Evolutionary conservation across 176 grass and related monocot genomes (phyloP), one percentile per base, ranked within the genome.

Genomic region (Rhipidocladum racemiflorum): DNA sequence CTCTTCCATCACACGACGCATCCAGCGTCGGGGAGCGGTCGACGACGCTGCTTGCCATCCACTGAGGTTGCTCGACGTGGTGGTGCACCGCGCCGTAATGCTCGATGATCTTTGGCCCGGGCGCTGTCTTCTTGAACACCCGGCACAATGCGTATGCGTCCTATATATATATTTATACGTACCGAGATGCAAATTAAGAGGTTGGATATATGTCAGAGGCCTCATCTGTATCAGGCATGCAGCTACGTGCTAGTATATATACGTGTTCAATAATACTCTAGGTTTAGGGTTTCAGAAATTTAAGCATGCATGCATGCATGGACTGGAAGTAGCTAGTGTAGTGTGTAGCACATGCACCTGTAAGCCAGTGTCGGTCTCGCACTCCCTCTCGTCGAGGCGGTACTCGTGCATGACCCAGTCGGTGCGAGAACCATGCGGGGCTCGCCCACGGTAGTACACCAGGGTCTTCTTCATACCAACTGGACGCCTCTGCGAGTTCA

Each of bases 331-430:
- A 65, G 35, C 3, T 34, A 34, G 2, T 76, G 15, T 78, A 12
- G 48, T n/a, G n/a, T n/a, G n/a, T n/a, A n/a, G n/a, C n/a, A n/a
- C n/a, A n/a, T n/a, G n/a, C 28, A 99, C 97, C 97, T 96, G 97
- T 77, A 99, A 88, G 50, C 97, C 97, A 1, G 75, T 83, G 57
- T 90, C 84, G 42, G 51, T 87, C 30, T 99, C 97, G 24, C 97
- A 99, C 90, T 99, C 97, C 55, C 79, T 91, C 40, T 99, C 97
- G 1, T 99, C 97, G 1, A 99, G 93, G 50, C 97, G 97, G 63
- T 99, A 99, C 75, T 99, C 97, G 9, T 99, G 97, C 97, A 99
- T 99, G 65, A 99, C 87, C 97, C 97, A 99, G 61, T 93, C 97
- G 16, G 93, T 96, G 48, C 97, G 91, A 50, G 93, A 93, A 35